phyloP scores from a whole-genome alignment of 169 alveolate species.

The Cryptosporidium sp. region DNA sequence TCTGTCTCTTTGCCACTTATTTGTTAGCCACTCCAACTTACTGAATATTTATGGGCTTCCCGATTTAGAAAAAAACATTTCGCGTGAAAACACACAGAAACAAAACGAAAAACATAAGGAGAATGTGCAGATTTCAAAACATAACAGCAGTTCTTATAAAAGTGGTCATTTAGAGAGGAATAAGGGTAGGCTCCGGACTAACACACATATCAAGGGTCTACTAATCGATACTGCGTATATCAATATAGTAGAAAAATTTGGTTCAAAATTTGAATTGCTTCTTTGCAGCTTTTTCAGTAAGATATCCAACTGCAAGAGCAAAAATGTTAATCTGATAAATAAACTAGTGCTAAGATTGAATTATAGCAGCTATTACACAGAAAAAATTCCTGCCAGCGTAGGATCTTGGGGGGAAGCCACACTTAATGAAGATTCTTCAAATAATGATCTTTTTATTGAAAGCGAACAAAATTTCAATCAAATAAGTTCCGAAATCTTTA shows the following conservation, averaged over 20 bases:
- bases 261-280: conserved; percentile 19
- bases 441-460: neutral
- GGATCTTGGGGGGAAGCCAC: neutral
- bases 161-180: too few relatives aligned
- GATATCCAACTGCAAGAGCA: neutral
- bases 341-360: neutral
- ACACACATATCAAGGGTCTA: neutral
- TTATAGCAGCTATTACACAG: neutral
- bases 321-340: neutral
- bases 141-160: neutral
- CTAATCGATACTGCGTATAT: conserved; percentile 26
- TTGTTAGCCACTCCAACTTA: conserved; percentile 24
- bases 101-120: neutral
- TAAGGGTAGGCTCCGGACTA: neutral
- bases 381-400: neutral
- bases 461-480: neutral
- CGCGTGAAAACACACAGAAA: neutral
- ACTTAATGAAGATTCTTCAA: neutral
- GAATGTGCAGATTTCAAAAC: neutral
- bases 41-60: conserved; percentile 10
- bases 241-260: conserved; percentile 24
- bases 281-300: neutral
- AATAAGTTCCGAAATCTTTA: neutral
- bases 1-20: conserved; percentile 54
- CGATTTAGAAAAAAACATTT: neutral